Evolutionary conservation across 768 basidiomycete species (phyloP), one percentile per base, ranked within the genome.

Genomic region (Daedaleopsis sinensis): DNA sequence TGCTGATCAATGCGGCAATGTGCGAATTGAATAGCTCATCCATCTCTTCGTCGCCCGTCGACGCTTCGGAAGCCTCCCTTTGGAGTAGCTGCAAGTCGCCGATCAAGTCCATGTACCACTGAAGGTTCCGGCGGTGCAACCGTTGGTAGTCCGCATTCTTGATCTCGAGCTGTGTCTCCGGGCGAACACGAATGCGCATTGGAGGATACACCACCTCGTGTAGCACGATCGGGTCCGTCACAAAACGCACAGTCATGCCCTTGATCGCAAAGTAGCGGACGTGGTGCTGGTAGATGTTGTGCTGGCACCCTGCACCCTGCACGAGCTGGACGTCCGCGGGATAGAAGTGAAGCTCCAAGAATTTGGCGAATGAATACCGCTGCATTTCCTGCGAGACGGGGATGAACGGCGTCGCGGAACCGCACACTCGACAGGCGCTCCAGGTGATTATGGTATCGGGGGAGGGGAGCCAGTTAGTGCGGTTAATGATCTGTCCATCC

Each of bases 291-390:
- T 94, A 96, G 59, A 95, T 92, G 71, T 98, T 97, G 75, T 99
- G 97, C 58, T 90, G 84, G 70, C 97, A 98, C 4, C 89, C 89
- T 36, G 94, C 93, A 10, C 91, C 93, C 67, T 87, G 89, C n/a
- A 93, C 86, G 51, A 93, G 79, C 68, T 87, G 82, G 68, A 95
- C 87, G 64, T 93, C 87, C 37, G 93, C 86, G 35, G 94, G 95
- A 74, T 98, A 97, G 74, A 98, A 98, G 70, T 94, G 91, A 27
- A 96, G 85, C 71, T 99, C 96, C 32, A 99, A 83, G 73, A 96
- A 98, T 68, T 97, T 96, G 38, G 91, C 93, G 72, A 98, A 96
- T 5, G 96, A 98, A 71, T 96, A 94, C 58, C 89, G 80, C 69
- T 93, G 91, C 82, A 96, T 94, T 72, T 96, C 94, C 67, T 93